Base-by-base conservation (phyloP, 805 yeast species). In the Pichia phayaonensis region DNA sequence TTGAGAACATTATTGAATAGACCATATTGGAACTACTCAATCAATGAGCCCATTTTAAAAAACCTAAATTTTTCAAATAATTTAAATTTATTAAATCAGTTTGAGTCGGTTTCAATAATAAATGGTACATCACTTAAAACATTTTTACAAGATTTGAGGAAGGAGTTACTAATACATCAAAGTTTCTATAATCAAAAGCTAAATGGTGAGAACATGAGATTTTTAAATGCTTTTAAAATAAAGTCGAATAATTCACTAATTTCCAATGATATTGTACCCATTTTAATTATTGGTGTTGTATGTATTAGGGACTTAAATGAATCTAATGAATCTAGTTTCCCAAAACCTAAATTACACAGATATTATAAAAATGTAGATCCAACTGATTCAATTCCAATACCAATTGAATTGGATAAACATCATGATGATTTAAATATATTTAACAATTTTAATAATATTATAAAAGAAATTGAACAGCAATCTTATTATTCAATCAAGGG, bases 181-280 rank as follows among this genome's bases (percentile, higher is more conserved):
- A 29, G n/a, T 16, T 26, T 45, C 16, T 39, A 62, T 15, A 39
- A 51, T 15, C 74, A 24, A 53, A 59, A 75, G 13, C 63, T 70
- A 31, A 51, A 57, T 54, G 48, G 55, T 39, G 53, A 57, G 48
- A 55, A 52, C 29, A 60, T 62, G 63, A 62, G 70, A 5, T 72
- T 73, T 44, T 71, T 72, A 51, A 61, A 76, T 38, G 77, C 77
- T 0, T 73, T 72, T 51, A 59, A 76, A 49, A 73, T 73, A 54
- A 67, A 68, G 40, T 20, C 31, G 11, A 16, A 24, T n/a, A 22
- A 45, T 21, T 21, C 40, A 26, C 8, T 29, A 8, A 34, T 45
- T 22, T 27, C 22, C n/a, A 15, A n/a, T 27, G 21, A 27, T 18
- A 47, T 58, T 46, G 57, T 63, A 2, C 69, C 68, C 4, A 65